Conservation (phyloP, 169 alveolate genomes). For the Babesia microti region DNA sequence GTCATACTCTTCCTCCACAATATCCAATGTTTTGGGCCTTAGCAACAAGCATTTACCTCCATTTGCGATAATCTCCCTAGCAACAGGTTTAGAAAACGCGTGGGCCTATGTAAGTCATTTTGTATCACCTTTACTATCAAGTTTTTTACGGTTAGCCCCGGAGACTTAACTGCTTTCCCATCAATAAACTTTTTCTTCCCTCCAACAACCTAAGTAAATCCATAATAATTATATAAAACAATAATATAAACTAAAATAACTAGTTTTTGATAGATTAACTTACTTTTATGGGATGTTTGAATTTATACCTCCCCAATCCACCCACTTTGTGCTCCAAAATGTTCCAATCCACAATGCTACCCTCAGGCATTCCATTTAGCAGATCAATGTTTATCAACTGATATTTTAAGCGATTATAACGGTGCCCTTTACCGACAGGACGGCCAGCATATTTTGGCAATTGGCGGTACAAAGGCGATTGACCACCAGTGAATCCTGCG, state of each 20-base stretch:
- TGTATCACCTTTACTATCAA: conserved; percentile 43
- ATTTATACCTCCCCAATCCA: conserved; percentile 52
- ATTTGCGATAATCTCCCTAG: conserved; percentile 48
- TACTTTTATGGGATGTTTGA: conserved; percentile 58
- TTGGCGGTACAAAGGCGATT: conserved; percentile 58
- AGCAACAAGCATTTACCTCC: conserved; percentile 59
- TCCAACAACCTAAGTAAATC: conserved; percentile 14
- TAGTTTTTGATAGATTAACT: not conserved
- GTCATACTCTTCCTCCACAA: conserved; percentile 53
- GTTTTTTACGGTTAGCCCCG: conserved; percentile 44
- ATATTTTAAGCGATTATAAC: conserved; percentile 40
- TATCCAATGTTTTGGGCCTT: conserved; percentile 55
- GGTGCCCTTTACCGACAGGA: conserved; percentile 61
- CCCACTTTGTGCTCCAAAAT: conserved; percentile 52
- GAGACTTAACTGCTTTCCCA: conserved; percentile 15
- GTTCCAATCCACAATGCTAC: conserved; percentile 57
- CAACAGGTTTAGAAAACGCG: conserved; percentile 55
- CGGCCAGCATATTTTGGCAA: conserved; percentile 61
- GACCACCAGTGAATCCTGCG: conserved; percentile 61
- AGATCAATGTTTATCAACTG: conserved; percentile 53
- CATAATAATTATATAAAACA: not conserved
- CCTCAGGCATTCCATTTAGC: conserved; percentile 45
- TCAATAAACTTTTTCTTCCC: conserved; percentile 27
- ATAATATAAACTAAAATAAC: not conserved
- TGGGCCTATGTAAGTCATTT: conserved; percentile 53